phyloP scores from a whole-genome alignment of 2,329 filamentous ascomycete species.

The Exophiala oligosperma region DNA sequence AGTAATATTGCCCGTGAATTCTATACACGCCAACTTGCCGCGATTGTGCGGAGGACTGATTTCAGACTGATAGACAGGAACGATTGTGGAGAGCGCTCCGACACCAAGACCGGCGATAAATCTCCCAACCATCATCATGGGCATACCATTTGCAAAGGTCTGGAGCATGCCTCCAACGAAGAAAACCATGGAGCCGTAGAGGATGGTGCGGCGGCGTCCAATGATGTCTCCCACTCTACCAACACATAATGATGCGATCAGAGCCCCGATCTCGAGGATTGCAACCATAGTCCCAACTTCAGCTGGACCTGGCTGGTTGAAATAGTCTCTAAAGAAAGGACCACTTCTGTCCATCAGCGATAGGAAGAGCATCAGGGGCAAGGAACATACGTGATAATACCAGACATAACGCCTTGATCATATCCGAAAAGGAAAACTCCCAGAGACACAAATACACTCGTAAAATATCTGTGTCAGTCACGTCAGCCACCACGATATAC shows the following conservation, averaged over 20 bases:
- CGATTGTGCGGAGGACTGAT: constrained; percentile 96
- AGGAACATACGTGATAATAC: constrained; percentile 66
- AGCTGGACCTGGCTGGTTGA: constrained; percentile 80
- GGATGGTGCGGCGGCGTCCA: constrained; percentile 82
- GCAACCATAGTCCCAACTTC: constrained; percentile 97
- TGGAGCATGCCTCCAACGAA: constrained; percentile 80
- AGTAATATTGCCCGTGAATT: constrained; percentile 95
- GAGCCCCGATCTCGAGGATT: constrained; percentile 90
- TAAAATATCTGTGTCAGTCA: constrained; percentile 71
- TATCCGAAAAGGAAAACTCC: constrained; percentile 67
- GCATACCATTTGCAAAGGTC: constrained; percentile 76
- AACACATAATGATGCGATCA: constrained; percentile 83
- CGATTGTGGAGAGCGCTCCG: constrained; percentile 85
- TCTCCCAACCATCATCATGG: constrained; percentile 83
- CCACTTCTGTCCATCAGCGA: constrained; percentile 57
- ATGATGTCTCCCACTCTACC: constrained; percentile 90
- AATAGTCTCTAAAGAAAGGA: constrained; percentile 85
- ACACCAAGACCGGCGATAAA: constrained; percentile 84
- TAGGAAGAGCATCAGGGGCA: not conserved
- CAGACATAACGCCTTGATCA: constrained; percentile 66
- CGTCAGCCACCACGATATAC: constrained; percentile 23
- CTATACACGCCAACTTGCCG: constrained; percentile 93
- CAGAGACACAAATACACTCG: constrained; percentile 71
- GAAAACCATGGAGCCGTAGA: constrained; percentile 92
- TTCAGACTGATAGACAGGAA: constrained; percentile 91